These are phyloP conservation scores for Plantago rigida DNA, from an alignment of 305 asterid genomes.

Conservation along the genomic window DNA sequence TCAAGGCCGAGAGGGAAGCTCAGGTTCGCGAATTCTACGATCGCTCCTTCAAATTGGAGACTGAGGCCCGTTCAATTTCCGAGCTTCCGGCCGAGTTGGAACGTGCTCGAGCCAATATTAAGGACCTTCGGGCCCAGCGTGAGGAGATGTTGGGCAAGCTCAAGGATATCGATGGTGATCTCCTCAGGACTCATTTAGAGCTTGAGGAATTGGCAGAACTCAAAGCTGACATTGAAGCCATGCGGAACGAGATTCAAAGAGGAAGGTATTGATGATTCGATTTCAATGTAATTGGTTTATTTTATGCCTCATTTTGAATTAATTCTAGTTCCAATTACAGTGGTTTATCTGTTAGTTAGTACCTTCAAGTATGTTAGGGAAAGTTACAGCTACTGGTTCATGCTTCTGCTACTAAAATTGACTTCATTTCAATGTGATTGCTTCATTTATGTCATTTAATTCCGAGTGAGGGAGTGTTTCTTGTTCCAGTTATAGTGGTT, in stretches of 20 bases:
- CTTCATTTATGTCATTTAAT: too few species aligned
- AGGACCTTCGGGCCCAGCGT: conserved; percentile 42
- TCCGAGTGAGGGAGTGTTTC: too few species aligned
- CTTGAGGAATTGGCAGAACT: conserved; percentile 37
- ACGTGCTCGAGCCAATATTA: conserved; percentile 41
- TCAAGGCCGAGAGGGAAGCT: conserved; percentile 59
- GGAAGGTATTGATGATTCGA: conserved; percentile 50
- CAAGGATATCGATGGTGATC: conserved; percentile 40
- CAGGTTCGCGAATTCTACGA: conserved; percentile 63
- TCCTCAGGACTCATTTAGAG: conserved; percentile 31
- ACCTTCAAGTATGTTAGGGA: too few species aligned
- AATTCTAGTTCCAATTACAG: too few species aligned
- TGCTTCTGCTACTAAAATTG: too few species aligned
- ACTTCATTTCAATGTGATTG: background rate
- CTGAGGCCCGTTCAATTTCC: conserved; percentile 44
- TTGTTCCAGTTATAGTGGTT: too few species aligned
- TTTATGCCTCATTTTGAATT: too few species aligned
- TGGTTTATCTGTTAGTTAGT: too few species aligned
- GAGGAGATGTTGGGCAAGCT: conserved; percentile 39
- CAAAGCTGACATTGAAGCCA: conserved; percentile 40
- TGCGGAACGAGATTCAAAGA: conserved; percentile 49
- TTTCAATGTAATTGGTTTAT: too few species aligned
- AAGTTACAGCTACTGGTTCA: too few species aligned
- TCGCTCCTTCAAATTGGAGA: conserved; percentile 45
- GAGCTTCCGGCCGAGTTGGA: conserved; percentile 39